Evolutionary conservation across 2,329 filamentous ascomycete species (phyloP), one percentile per base, ranked within the genome.

Genomic region (Penicillium griseofulvum): DNA sequence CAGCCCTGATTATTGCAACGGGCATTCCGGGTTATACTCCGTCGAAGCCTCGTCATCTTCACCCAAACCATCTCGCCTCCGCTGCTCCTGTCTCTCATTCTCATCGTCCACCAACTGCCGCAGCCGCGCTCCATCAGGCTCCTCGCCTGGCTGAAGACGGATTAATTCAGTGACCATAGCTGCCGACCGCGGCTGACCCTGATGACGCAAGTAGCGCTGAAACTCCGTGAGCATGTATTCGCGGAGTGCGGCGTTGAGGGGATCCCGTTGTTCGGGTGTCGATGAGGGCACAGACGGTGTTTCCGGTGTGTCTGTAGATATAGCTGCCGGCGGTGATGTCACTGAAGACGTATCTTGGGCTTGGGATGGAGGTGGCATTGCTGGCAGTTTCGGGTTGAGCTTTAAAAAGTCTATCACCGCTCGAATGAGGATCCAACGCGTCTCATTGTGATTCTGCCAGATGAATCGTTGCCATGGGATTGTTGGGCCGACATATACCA

Each of bases 401-500:
- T 46, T 49, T 26, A 42, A 29, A 24, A 54, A 48, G 11, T 62
- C 44, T 5, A 60, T 19, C 11, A 56, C 29, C 5, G 53, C 34
- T 11, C 44, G 52, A 4, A 61, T n/a, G 14, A 56, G 16, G 6
- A 29, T 17, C 36, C 38, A 52, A 8, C 58, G 57, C 14, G 54
- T 44, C 1, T 39, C 48, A 9, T 36, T 62, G 24, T 61, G 52
- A 22, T 48, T 22, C 17, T 39, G 33, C 62, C 62, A 65, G 22
- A 29, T 7, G 3, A 29, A 39, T 17, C 54, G 34, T 34, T 61
- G 53, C 43, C 54, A 11, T 34, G 61, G 61, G 6, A 64, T 53
- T 0, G 56, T 61, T 3, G 60, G 57, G 2, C 68, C 68, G 9
- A 62, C 58, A 33, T 70, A 70, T 10, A 70, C 61, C 34, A 64